Evolutionary conservation across 1,284 basidiomycete species (phyloP).

Genomic region (Calocybe gambosa): DNA sequence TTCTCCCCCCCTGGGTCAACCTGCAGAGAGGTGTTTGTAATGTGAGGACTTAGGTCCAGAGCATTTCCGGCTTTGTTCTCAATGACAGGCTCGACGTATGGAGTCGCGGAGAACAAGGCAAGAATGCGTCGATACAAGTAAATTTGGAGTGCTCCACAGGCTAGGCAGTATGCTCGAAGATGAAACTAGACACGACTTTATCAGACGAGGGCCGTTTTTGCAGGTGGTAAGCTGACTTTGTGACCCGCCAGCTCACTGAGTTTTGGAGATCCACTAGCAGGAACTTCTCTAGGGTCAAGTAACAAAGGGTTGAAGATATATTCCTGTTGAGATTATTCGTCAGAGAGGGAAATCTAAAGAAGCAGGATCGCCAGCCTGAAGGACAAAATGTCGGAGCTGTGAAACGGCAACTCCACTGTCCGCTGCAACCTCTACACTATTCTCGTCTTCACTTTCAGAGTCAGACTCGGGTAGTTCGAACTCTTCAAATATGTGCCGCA

Average conservation of each 20-base stretch:
- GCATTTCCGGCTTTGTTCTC: slow-evolving; percentile 20
- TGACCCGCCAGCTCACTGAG: slow-evolving; percentile 41
- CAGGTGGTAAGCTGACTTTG: slow-evolving; percentile 48
- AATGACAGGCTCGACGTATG: slow-evolving; percentile 46
- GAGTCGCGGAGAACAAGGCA: slow-evolving; percentile 75
- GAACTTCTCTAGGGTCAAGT: slow-evolving; percentile 57
- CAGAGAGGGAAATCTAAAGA: slow-evolving; percentile 5
- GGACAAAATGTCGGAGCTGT: slow-evolving; percentile 93
- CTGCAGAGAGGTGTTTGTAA: slow-evolving; percentile 97
- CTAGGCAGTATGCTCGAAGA: slow-evolving; percentile 88
- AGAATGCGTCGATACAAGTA: slow-evolving; percentile 82
- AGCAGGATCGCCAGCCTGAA: slow-evolving; percentile 59
- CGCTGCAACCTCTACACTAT: slow-evolving; percentile 21
- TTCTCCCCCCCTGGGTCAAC: slow-evolving; percentile 56
- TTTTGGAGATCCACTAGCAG: slow-evolving; percentile 21
- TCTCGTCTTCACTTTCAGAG: slow-evolving; percentile 33
- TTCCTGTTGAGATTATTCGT: slow-evolving; percentile 53
- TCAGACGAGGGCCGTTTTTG: slow-evolving; percentile 9
- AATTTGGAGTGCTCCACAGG: slow-evolving; percentile 73
- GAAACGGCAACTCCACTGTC: slow-evolving; percentile 69
- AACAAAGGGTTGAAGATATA: slow-evolving; percentile 77
- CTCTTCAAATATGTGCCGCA: slow-evolving; percentile 77
- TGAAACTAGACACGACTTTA: slow-evolving; percentile 64
- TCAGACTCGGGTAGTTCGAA: slow-evolving; percentile 66
- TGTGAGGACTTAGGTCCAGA: slow-evolving; percentile 69